Evolutionary conservation across 768 basidiomycete species (phyloP).

Genomic region (Boletus rex-veris): DNA sequence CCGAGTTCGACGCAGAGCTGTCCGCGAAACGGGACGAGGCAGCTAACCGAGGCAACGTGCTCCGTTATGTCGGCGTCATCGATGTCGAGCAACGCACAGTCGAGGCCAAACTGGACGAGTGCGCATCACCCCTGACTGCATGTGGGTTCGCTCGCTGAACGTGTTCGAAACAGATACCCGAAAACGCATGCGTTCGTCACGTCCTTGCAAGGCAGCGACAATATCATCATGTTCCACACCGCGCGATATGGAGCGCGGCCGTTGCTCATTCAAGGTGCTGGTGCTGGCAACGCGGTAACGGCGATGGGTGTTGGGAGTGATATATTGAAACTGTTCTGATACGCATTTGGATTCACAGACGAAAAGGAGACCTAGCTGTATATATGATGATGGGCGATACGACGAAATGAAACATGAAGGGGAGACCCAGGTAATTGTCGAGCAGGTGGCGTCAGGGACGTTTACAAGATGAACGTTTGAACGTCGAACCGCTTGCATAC

Average conservation of each 20-base stretch:
- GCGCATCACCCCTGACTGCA: slow-evolving; percentile 22
- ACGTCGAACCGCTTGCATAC: slow-evolving; percentile 3
- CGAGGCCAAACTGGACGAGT: slow-evolving; percentile 90
- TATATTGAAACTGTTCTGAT: slow-evolving; percentile 52
- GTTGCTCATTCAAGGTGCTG: slow-evolving; percentile 91
- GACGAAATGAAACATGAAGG: not conserved
- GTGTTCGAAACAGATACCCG: slow-evolving; percentile 61
- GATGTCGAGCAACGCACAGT: slow-evolving; percentile 67
- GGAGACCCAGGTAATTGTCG: not conserved
- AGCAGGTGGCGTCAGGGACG: slow-evolving; percentile 2
- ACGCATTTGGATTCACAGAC: not conserved
- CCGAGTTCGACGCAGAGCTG: slow-evolving; percentile 80
- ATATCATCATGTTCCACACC: slow-evolving; percentile 97
- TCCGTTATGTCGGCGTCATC: slow-evolving; percentile 92
- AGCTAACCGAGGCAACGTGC: slow-evolving; percentile 72
- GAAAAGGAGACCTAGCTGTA: slow-evolving; percentile 3
- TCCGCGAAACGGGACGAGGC: slow-evolving; percentile 76
- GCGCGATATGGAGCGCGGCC: slow-evolving; percentile 86
- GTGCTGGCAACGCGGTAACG: slow-evolving; percentile 96
- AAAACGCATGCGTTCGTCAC: slow-evolving; percentile 91
- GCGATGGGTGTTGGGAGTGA: slow-evolving; percentile 97
- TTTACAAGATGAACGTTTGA: not conserved
- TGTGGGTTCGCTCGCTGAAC: not conserved
- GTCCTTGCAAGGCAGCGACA: slow-evolving; percentile 93
- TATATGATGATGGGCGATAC: not conserved